A percentile compares a stretch with the other conserved stretches of the same genome.
phyloP scores from a whole-genome alignment of 2,329 filamentous ascomycete species.

The Aureobasidium lini region DNA sequence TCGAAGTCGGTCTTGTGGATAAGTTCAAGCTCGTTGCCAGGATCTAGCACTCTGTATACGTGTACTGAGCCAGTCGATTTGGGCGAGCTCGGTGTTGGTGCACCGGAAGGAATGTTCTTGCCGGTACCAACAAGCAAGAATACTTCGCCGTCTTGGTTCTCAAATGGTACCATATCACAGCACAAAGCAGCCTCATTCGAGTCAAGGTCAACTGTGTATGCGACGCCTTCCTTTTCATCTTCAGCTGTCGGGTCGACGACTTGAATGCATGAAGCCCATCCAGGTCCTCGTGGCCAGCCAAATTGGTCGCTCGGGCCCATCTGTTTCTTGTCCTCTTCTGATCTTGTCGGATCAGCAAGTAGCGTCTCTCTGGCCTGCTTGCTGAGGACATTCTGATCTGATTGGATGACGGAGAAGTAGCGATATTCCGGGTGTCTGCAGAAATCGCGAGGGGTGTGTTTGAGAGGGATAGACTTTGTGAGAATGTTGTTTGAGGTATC shows the following conservation, averaged over 20 bases:
- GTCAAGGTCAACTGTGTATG: conserved; percentile 72
- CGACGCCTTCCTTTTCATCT: conserved; percentile 40
- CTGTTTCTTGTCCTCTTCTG: conserved; percentile 59
- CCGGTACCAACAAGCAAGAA: conserved; percentile 94
- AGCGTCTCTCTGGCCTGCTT: conserved; percentile 69
- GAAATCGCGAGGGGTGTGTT: conserved; percentile 84
- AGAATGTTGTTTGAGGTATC: conserved; percentile 17
- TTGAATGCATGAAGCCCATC: conserved; percentile 94
- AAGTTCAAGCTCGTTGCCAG: conserved; percentile 83
- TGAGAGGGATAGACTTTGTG: conserved; percentile 52
- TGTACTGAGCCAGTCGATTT: conserved; percentile 64
- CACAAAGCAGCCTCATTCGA: conserved; percentile 91
- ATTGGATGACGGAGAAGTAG: conserved; percentile 88
- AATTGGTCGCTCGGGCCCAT: conserved; percentile 73
- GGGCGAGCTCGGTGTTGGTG: conserved; percentile 16
- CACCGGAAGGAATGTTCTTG: conserved; percentile 59
- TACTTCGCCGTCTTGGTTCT: conserved; percentile 77
- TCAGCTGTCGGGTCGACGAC: conserved; percentile 70
- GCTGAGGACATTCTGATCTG: conserved; percentile 85
- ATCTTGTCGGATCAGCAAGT: conserved; percentile 59
- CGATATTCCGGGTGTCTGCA: conserved; percentile 80
- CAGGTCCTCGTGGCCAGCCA: conserved; percentile 73
- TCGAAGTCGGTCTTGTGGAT: conserved; percentile 95
- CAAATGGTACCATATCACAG: conserved; percentile 74
- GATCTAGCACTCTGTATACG: conserved; percentile 81